phyloP scores from a whole-genome alignment of 1,284 basidiomycete genomes.

The Mycosarcoma mackinlayi region DNA sequence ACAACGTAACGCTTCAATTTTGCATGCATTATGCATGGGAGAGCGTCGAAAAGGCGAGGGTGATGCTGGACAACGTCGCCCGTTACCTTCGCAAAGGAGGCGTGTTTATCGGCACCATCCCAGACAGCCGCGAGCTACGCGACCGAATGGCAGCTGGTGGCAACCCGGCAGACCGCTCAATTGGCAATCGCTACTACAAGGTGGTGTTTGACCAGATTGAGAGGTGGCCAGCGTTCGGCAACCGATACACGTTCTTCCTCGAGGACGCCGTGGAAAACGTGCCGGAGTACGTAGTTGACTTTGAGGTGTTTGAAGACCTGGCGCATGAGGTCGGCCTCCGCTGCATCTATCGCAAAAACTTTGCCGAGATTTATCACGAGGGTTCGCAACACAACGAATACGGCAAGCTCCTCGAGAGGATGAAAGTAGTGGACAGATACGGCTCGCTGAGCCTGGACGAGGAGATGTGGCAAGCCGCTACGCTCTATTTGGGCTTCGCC shows the following conservation, averaged over 20 bases:
- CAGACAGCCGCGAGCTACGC: conserved; percentile 79
- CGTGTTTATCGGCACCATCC: conserved; percentile 91
- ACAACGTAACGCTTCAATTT: conserved; percentile 97
- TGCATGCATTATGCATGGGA: conserved; percentile 99
- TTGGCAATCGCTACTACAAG: conserved; percentile 89
- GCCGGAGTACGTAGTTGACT: conserved; percentile 94
- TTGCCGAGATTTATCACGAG: conserved; percentile 70
- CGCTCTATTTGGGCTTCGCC: conserved; percentile 62
- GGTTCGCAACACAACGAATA: conserved; percentile 29
- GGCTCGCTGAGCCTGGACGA: conserved; percentile 48
- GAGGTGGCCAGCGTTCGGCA: conserved; percentile 76
- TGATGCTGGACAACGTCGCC: conserved; percentile 92
- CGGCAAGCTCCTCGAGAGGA: conserved; percentile 51
- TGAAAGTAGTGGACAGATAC: conserved; percentile 48
- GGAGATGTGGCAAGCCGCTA: conserved; percentile 64
- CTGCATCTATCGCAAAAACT: conserved; percentile 83
- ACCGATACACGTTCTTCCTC: conserved; percentile 93
- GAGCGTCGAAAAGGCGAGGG: conserved; percentile 81
- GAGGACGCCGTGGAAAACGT: conserved; percentile 91
- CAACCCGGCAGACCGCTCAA: conserved; percentile 76
- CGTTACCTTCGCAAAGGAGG: conserved; percentile 84
- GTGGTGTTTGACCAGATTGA: conserved; percentile 80
- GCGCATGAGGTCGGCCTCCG: conserved; percentile 84
- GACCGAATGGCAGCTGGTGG: conserved; percentile 74
- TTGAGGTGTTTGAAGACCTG: conserved; percentile 87